Conservation (phyloP, 805 yeast genomes). For the Schwanniomyces vanrijiae region DNA sequence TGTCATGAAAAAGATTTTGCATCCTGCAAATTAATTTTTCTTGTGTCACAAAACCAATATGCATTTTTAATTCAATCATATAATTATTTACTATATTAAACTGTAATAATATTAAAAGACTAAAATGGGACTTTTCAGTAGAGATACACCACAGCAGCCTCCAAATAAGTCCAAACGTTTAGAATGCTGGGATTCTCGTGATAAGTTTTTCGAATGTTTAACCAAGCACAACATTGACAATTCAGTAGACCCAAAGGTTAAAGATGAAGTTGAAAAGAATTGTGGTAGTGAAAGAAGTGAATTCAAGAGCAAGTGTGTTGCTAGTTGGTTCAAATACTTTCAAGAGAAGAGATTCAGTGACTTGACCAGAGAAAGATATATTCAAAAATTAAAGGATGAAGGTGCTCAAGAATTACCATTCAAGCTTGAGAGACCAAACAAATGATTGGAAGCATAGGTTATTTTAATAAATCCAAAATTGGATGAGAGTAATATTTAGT, state of each 20-base stretch:
- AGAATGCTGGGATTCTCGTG: constrained; percentile 90
- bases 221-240: constrained; percentile 66
- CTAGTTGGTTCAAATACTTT: constrained; percentile 86
- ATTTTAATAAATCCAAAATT: neutral
- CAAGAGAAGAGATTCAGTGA: constrained; percentile 87
- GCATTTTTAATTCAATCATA: neutral
- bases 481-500: neutral
- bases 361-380: constrained; percentile 62
- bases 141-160: constrained; percentile 35
- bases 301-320: constrained; percentile 75
- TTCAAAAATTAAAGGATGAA: constrained; percentile 68
- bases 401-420: constrained; percentile 51
- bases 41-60: neutral
- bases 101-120: neutral
- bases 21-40: neutral
- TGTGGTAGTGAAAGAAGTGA: constrained; percentile 60
- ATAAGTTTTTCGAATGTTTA: constrained; percentile 71
- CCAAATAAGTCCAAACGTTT: constrained; percentile 70
- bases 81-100: neutral
- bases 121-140: constrained; percentile 53
- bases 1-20: neutral
- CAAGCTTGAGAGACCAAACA: constrained; percentile 18
- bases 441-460: neutral
- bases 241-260: constrained; percentile 58
- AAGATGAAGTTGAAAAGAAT: constrained; percentile 45